phyloP scores from a whole-genome alignment of 805 yeast species.

The Candida ulmi region DNA sequence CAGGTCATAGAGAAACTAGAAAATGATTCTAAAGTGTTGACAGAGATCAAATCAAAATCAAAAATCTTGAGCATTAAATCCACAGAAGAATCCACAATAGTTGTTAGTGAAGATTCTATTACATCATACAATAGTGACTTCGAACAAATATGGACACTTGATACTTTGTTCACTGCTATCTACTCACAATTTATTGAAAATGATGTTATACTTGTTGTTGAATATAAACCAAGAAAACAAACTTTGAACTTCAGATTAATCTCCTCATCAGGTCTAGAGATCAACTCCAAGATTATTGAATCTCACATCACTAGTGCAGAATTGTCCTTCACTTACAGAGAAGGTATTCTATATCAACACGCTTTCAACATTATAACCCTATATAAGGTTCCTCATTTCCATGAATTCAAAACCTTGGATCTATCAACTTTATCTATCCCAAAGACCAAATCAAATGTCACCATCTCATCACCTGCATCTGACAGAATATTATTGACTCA shows the following conservation, averaged over 20 bases:
- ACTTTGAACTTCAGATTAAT: conserved; percentile 18
- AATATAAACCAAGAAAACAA: conserved; percentile 8
- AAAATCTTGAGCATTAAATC: conserved; percentile 11
- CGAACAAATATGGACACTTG: conserved; percentile 10
- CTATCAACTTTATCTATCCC: conserved; percentile 4
- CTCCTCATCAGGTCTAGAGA: conserved; percentile 14
- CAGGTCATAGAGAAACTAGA: conserved; percentile 15
- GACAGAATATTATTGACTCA: conserved; percentile 22
- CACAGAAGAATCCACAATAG: conserved; percentile 2
- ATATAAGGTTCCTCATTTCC: conserved; percentile 20
- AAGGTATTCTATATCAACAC: conserved; percentile 19
- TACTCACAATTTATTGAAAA: conserved; percentile 15
- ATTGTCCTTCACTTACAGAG: conserved; percentile 12
- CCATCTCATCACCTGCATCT: conserved; percentile 20
- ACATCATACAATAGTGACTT: conserved; percentile 4
- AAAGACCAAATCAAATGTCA: conserved; percentile 2
- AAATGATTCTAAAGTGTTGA: conserved; percentile 18
- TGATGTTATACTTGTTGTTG: conserved; percentile 13
- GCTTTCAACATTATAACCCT: conserved; percentile 9
- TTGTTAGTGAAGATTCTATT: conserved; percentile 10
- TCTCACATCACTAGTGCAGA: conserved; percentile 3
- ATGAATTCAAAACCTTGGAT: conserved; percentile 8
- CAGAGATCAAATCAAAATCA: conserved; percentile 10
- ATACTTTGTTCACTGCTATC: conserved; percentile 10
- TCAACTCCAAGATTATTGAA: conserved; percentile 22